phyloP scores from a whole-genome alignment of 306 rosid genomes.

The Lathyrus tuberosus region DNA sequence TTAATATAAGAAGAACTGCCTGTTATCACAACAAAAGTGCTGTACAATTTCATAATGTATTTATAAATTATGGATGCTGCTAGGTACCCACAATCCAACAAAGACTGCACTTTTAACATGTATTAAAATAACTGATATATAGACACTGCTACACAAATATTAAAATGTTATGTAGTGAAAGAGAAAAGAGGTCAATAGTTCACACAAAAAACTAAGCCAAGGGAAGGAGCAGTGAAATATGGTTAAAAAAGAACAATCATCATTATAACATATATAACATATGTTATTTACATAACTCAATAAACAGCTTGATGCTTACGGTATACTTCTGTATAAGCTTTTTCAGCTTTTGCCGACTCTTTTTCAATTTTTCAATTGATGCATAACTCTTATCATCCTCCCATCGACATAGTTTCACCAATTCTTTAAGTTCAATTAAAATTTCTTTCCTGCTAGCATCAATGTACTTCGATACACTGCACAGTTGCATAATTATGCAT shows the following conservation, averaged over 20 bases:
- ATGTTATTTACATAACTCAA: background rate
- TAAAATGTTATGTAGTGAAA: too few species aligned
- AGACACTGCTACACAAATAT: too few species aligned
- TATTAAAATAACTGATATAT: too few species aligned
- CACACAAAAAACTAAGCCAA: slow-evolving; percentile 3
- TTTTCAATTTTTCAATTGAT: slow-evolving; percentile 64
- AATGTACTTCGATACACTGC: slow-evolving; percentile 67
- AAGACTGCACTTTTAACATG: too few species aligned
- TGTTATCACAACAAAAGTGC: slow-evolving; percentile 2
- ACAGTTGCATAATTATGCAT: slow-evolving; percentile 34
- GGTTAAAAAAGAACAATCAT: background rate
- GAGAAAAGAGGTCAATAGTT: background rate
- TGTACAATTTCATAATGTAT: slow-evolving; percentile 19
- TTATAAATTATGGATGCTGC: background rate
- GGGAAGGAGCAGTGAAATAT: background rate
- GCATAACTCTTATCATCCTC: slow-evolving; percentile 58
- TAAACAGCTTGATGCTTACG: slow-evolving; percentile 50
- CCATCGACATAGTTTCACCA: slow-evolving; percentile 76
- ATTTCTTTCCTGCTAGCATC: slow-evolving; percentile 56
- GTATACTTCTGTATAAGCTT: slow-evolving; percentile 80
- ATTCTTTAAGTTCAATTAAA: slow-evolving; percentile 60
- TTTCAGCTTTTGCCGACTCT: slow-evolving; percentile 71
- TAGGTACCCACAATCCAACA: background rate
- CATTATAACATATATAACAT: background rate
- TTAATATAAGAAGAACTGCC: background rate